A percentile compares a stretch with the other conserved stretches of the same genome.
Conservation (phyloP, 768 basidiomycete species). For the Boletus coccyginus region DNA sequence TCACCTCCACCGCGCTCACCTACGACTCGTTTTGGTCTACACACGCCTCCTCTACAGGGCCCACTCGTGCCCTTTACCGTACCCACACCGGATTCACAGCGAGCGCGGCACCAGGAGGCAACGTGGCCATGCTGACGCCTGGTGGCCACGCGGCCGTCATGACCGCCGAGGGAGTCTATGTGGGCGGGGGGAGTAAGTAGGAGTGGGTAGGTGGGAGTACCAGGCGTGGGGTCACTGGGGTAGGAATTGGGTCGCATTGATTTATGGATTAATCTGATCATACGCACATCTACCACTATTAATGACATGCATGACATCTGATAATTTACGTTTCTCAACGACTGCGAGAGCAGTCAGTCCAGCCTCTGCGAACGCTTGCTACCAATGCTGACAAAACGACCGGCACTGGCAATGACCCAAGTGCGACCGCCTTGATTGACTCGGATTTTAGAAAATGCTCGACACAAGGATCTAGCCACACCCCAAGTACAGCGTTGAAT, state of each 20-base stretch:
- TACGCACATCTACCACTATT: constrained; percentile 19
- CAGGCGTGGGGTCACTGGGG: not conserved
- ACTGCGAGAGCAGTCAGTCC: not conserved
- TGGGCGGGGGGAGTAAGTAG: constrained; percentile 22
- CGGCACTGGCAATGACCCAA: too few species aligned
- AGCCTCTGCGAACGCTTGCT: too few species aligned
- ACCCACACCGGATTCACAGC: constrained; percentile 30
- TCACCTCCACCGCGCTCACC: constrained; percentile 38
- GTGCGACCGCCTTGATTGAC: too few species aligned
- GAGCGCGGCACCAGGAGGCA: constrained; percentile 24
- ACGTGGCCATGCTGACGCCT: constrained; percentile 32
- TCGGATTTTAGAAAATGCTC: too few species aligned
- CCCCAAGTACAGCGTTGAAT: too few species aligned
- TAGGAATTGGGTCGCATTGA: not conserved
- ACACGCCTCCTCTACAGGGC: constrained; percentile 35
- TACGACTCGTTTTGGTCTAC: constrained; percentile 67
- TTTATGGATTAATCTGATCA: constrained; percentile 27
- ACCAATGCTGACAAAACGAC: too few species aligned
- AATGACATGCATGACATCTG: constrained; percentile 10
- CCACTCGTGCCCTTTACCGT: constrained; percentile 29
- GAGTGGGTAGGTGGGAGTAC: not conserved
- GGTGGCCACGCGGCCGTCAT: constrained; percentile 31
- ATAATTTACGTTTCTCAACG: not conserved
- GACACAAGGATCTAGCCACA: too few species aligned
- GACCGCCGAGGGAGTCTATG: constrained; percentile 33